Evolutionary conservation across 352 stramenopile genomes (phyloP).

Genomic region (Plasmopara muralis): DNA sequence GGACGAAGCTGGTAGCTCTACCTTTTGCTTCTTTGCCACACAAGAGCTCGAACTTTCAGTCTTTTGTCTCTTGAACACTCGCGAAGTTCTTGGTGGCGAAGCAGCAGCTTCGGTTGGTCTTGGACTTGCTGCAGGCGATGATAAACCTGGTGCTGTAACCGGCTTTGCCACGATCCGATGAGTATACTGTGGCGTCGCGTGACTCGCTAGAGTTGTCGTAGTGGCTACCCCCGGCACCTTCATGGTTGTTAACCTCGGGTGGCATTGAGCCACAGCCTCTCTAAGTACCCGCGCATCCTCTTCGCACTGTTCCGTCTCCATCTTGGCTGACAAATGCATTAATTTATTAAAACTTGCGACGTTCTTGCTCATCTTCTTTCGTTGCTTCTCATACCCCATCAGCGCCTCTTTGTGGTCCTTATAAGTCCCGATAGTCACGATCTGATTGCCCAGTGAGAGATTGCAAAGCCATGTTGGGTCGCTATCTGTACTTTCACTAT

Average conservation of each 20-base stretch:
- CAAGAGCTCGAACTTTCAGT: slow-evolving; percentile 6
- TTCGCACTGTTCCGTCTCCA: slow-evolving; percentile 19
- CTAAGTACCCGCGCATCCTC: slow-evolving; percentile 29
- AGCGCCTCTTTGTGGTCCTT: slow-evolving; percentile 34
- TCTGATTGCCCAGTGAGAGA: slow-evolving; percentile 35
- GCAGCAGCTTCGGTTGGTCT: slow-evolving; percentile 8
- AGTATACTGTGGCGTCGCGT: not conserved
- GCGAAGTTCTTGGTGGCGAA: slow-evolving; percentile 19
- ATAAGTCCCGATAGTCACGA: slow-evolving; percentile 34
- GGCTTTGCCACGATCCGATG: slow-evolving; percentile 8
- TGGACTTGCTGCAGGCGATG: slow-evolving; percentile 16
- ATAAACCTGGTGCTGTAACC: slow-evolving; percentile 7
- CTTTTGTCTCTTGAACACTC: slow-evolving; percentile 19
- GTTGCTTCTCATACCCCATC: slow-evolving; percentile 39
- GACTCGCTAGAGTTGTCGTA: slow-evolving; percentile 2
- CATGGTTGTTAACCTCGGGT: slow-evolving; percentile 32
- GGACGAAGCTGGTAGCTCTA: slow-evolving; percentile 17
- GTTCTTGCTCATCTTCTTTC: slow-evolving; percentile 21
- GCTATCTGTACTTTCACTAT: slow-evolving; percentile 2
- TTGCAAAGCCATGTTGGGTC: slow-evolving; percentile 42
- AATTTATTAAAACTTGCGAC: slow-evolving; percentile 25
- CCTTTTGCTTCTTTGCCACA: slow-evolving; percentile 13
- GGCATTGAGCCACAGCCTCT: slow-evolving; percentile 35
- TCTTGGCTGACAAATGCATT: slow-evolving; percentile 16
- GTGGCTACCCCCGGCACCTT: slow-evolving; percentile 7